Evolutionary conservation across 352 stramenopile genomes (phyloP).

Genomic region (Aphanomyces invadans): DNA sequence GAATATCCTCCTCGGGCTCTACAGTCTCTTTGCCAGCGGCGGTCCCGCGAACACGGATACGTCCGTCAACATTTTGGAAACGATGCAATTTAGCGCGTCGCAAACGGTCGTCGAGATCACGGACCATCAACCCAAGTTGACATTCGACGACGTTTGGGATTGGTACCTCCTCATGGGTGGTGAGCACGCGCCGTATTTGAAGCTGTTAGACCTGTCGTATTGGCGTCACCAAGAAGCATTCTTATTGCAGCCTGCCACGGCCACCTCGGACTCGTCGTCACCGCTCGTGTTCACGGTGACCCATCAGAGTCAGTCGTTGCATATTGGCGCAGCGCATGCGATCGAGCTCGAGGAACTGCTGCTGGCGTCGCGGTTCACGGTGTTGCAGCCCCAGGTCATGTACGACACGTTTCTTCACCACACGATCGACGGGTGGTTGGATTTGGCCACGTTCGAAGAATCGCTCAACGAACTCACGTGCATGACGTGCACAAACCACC

Average conservation of each 20-base stretch:
- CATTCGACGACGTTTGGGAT: slow-evolving; percentile 14
- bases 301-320: slow-evolving; percentile 28
- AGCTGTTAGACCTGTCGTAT: slow-evolving; percentile 12
- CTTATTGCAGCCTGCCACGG: background rate
- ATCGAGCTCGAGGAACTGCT: slow-evolving; percentile 55
- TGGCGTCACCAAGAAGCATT: background rate
- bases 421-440: slow-evolving; percentile 67
- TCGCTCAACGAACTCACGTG: slow-evolving; percentile 68
- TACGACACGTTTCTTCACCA: slow-evolving; percentile 84
- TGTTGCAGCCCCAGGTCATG: slow-evolving; percentile 58
- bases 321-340: slow-evolving; percentile 51
- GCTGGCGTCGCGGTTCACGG: slow-evolving; percentile 60
- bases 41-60: background rate
- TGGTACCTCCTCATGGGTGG: slow-evolving; percentile 19
- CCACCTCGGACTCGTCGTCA: background rate
- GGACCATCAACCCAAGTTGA: background rate
- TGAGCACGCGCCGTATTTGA: slow-evolving; percentile 5
- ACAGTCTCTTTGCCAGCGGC: slow-evolving; percentile 10
- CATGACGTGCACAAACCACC: slow-evolving; percentile 59
- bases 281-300: background rate
- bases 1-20: slow-evolving; percentile 3
- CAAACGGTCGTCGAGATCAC: slow-evolving; percentile 2
- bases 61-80: background rate
- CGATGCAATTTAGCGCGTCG: background rate
- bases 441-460: slow-evolving; percentile 78